Base-by-base conservation (phyloP, 371 early-diverging fungal species). In the Mortierella sp. region DNA sequence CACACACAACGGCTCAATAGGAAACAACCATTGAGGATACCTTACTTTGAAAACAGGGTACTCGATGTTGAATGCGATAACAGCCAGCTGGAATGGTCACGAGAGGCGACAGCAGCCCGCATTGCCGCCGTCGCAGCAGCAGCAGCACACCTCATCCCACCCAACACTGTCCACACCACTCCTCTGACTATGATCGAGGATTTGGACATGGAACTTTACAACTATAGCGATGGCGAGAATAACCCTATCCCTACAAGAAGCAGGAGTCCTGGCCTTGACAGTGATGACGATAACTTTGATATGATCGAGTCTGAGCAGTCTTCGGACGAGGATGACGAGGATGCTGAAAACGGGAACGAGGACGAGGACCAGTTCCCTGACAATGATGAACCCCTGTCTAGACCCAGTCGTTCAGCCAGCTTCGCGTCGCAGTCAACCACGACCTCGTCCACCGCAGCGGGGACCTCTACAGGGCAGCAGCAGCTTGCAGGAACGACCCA, bases 41-140 rank as follows among this genome's bases (percentile, higher is more conserved):
- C 82, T 1, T 85, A 81, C 63, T 74, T 79, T 34, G 80, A 85
- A 68, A 85, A 81, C 72, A 52, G 82, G n/a, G 82, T 85, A 14
- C 75, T 85, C 26, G 82, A 85, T 5, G 79, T 79, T 13, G 50
- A 76, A 3, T 79, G 77, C 16, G 80, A 76, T 57, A 75, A 81
- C 68, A 81, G 79, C 14, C 57, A 54, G 26, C 76, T 81, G 34
- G 80, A 72, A 47, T 85, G 86, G 86, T 79, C 86, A 0, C 79
- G 80, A 60, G 80, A 79, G 11, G 80, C 74, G 0, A 79, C 82
- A 16, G 80, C 75, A 2, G 54, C 82, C 2, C 73, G 82, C 16
- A 65, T 81, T 6, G 79, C 75, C 28, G 81, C 82, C 19, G 82
- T 75, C 1, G 73, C 81, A 2, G 76, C 81, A 21, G 77, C 45